These are phyloP conservation scores for Penicillium brevicompactum DNA, from an alignment of 2,329 filamentous ascomycete species.

Conservation along the genomic window DNA sequence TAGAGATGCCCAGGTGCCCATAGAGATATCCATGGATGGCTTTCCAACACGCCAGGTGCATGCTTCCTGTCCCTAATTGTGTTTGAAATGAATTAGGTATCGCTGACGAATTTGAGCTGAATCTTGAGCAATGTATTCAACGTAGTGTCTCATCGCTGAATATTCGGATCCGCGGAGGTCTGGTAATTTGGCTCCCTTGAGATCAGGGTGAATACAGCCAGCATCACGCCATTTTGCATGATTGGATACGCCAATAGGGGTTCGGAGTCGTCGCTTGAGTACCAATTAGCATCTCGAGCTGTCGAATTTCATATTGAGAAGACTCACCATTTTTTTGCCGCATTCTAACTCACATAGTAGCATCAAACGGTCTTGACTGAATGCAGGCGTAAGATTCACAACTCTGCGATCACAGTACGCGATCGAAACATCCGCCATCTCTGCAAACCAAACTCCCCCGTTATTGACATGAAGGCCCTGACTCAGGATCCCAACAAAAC, in stretches of 20 bases:
- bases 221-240: not conserved
- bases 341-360: not conserved
- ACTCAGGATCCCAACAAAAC: not conserved
- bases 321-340: not conserved
- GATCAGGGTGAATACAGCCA: not conserved
- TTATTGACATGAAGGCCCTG: not conserved
- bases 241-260: not conserved
- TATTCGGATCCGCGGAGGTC: not conserved
- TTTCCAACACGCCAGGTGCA: not conserved
- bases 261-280: not conserved
- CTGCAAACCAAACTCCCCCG: not conserved
- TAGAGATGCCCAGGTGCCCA: too few relatives aligned
- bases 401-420: too few relatives aligned
- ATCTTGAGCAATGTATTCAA: not conserved
- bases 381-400: too few relatives aligned
- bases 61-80: not conserved
- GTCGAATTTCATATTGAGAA: not conserved
- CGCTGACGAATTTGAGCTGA: not conserved
- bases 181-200: not conserved
- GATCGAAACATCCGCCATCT: too few relatives aligned
- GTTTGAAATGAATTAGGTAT: not conserved
- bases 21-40: too few relatives aligned
- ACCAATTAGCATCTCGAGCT: not conserved
- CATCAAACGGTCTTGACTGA: not conserved
- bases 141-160: not conserved